phyloP scores from a whole-genome alignment of 768 basidiomycete genomes.

The Amanita pallidorosea region DNA sequence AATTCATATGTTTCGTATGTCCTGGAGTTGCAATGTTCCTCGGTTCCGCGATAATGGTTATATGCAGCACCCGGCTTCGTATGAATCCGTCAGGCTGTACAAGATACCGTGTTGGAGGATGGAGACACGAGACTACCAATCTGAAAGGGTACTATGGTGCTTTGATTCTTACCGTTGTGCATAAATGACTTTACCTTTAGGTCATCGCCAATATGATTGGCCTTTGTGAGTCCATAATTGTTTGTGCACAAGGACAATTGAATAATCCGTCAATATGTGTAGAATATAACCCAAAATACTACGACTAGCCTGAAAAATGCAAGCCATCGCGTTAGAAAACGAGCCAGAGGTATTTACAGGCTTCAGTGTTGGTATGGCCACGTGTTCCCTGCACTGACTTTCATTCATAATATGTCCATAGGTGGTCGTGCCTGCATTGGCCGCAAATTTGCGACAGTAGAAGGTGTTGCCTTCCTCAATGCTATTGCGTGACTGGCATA shows the following conservation, averaged over 20 bases:
- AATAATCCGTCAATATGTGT: background rate
- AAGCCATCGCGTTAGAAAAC: constrained; percentile 31
- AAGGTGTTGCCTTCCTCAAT: constrained; percentile 43
- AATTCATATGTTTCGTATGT: constrained; percentile 27
- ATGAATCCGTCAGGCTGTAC: constrained; percentile 29
- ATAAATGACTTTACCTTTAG: too few species aligned
- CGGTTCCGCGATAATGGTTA: background rate
- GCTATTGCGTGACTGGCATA: constrained; percentile 44
- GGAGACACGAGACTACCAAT: constrained; percentile 25
- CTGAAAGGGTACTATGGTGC: constrained; percentile 26
- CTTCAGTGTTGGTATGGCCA: constrained; percentile 29
- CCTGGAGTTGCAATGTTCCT: background rate
- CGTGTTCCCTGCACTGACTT: too few species aligned
- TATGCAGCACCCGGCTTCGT: constrained; percentile 26
- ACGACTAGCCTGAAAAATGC: constrained; percentile 27
- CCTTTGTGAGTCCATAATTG: constrained; percentile 28
- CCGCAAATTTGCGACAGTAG: constrained; percentile 41
- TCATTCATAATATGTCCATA: constrained; percentile 6
- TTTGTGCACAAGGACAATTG: background rate
- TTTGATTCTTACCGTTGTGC: too few species aligned
- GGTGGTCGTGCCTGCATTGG: constrained; percentile 47
- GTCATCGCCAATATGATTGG: constrained; percentile 39
- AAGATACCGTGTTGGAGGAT: constrained; percentile 31
- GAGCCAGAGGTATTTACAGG: constrained; percentile 35
- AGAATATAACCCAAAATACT: constrained; percentile 41